Evolutionary conservation across 257 asterid genomes (phyloP), one percentile per base, ranked within the genome.

Genomic region (Leptodermis oblonga): DNA sequence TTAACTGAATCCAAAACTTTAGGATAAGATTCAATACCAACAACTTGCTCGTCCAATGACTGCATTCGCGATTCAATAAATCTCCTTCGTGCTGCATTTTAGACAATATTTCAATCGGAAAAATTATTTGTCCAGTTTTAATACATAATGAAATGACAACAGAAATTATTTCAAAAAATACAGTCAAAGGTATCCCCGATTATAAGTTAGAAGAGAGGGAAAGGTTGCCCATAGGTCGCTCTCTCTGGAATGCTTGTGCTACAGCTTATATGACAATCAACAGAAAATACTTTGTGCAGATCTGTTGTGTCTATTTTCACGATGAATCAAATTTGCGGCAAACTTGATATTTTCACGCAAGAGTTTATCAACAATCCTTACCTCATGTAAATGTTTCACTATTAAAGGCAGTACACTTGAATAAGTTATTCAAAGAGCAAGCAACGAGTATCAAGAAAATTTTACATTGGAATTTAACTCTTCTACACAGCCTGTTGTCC

Each of bases 61-160:
- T 85, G 92, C 74, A 94, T 88, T 76, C 87, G 91, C 56, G 90
- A 82, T 82, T 94, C 96, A 69, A 94, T 67, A 72, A 74, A 86
- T 78, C 85, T 86, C 84, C 78, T 80, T 67, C 85, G 85, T 68
- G 99, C 99, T 94, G 95, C 86, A 85, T 69, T 36, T 6, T 15
- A 41, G 25, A 72, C 12, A 18, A 76, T 61, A 34, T 55, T 25
- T 31, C 26, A 30, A 55, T 37, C 45, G 18, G 18, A 59, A 61
- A 12, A 18, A 60, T 15, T 2, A 31, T 30, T 31, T 7, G 26
- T 3, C 8, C 49, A 62, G 15, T 34, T 33, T 22, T 6, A 60
- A 60, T 31, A 15, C 45, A 62, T 20, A 11, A 22, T 30, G 48
- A 22, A 62, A 62, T 37, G 18, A 18, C 49, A 3, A 55, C 58